A percentile compares a stretch with the other conserved stretches of the same genome.
Conservation (phyloP, 768 basidiomycete genomes). For the Nidula microcarpa region DNA sequence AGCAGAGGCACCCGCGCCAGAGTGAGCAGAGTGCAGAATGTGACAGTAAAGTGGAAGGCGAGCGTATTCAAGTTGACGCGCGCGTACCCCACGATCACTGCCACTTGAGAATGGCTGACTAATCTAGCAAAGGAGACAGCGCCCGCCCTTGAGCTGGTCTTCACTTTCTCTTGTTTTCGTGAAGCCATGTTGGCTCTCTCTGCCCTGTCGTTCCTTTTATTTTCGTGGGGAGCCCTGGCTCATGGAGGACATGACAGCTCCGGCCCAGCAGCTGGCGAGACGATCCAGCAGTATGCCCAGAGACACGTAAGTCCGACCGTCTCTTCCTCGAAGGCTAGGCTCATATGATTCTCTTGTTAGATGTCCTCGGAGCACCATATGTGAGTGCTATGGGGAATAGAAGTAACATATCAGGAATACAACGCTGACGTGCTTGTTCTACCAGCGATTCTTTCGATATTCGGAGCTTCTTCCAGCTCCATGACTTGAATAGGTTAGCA, state of each 20-base stretch:
- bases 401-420: neutral
- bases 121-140: too few species aligned
- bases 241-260: slow-evolving; percentile 65
- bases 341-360: slow-evolving; percentile 30
- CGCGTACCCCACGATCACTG: too few species aligned
- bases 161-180: too few species aligned
- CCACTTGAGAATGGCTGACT: too few species aligned
- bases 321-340: too few species aligned
- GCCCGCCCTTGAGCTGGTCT: too few species aligned
- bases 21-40: too few species aligned
- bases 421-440: slow-evolving; percentile 4
- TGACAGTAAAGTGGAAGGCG: too few species aligned
- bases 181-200: slow-evolving; percentile 44
- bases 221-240: slow-evolving; percentile 23
- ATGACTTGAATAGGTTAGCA: slow-evolving; percentile 82
- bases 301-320: slow-evolving; percentile 70
- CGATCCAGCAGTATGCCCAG: slow-evolving; percentile 80
- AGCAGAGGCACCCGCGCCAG: too few species aligned
- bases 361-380: slow-evolving; percentile 91
- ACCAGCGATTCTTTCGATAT: slow-evolving; percentile 77
- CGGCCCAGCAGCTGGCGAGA: slow-evolving; percentile 51
- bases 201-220: slow-evolving; percentile 36
- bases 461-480: slow-evolving; percentile 90
- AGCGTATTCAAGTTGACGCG: too few species aligned
- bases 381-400: slow-evolving; percentile 30